Conservation (phyloP, 306 rosid genomes). For the Trifolium repens region DNA sequence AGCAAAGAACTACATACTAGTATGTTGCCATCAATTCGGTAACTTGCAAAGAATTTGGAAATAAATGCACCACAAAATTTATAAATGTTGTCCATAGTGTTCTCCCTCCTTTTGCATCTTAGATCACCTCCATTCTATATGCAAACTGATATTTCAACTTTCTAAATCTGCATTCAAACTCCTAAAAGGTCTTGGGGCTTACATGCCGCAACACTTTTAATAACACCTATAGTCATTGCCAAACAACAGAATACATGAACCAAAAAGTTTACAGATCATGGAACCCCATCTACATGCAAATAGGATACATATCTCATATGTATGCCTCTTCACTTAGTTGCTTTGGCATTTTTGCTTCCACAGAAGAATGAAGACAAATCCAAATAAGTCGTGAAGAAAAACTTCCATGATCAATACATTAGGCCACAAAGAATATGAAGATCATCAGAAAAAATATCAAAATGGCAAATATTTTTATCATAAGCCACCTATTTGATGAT, state of each 20-base stretch:
- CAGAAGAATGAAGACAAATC: slow-evolving; percentile 35
- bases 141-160: slow-evolving; percentile 34
- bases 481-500: slow-evolving; percentile 90
- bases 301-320: slow-evolving; percentile 36
- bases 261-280: slow-evolving; percentile 32
- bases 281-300: slow-evolving; percentile 31
- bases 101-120: slow-evolving; percentile 7
- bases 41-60: slow-evolving; percentile 21
- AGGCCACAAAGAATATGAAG: slow-evolving; percentile 86
- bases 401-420: slow-evolving; percentile 41
- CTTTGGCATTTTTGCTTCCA: slow-evolving; percentile 29
- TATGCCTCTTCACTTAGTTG: slow-evolving; percentile 38
- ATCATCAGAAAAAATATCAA: slow-evolving; percentile 70
- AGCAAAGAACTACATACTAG: slow-evolving; percentile 28
- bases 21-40: slow-evolving; percentile 35
- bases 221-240: slow-evolving; percentile 26
- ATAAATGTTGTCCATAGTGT: not conserved
- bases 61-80: not conserved
- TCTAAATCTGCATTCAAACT: slow-evolving; percentile 35
- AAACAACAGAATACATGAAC: slow-evolving; percentile 33
- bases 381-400: slow-evolving; percentile 35
- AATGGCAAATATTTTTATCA: slow-evolving; percentile 80
- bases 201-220: not conserved
- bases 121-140: slow-evolving; percentile 23
- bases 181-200: slow-evolving; percentile 7